Conservation (phyloP, 106 monocot species). For the Acanthochlamys bracteata region DNA sequence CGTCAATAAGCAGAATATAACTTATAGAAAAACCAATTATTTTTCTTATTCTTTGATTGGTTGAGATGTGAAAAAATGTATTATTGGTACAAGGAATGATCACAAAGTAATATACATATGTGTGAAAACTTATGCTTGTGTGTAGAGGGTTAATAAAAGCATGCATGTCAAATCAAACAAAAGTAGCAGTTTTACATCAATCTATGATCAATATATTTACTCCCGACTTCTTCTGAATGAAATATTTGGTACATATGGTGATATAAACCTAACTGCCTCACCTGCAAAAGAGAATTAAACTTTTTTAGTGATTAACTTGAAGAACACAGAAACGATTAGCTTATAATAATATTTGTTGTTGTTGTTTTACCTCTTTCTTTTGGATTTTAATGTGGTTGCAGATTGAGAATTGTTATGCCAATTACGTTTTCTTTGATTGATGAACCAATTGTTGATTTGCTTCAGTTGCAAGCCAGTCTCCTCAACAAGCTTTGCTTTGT, state of each 20-base stretch:
- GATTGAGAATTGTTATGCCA: constrained; percentile 90
- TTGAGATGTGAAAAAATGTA: too few species aligned
- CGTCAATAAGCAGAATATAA: too few species aligned
- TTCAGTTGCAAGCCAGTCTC: constrained; percentile 92
- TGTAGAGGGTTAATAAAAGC: not conserved
- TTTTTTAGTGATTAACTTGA: too few species aligned
- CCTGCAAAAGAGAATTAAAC: not conserved
- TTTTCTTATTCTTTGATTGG: too few species aligned
- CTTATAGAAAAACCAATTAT: too few species aligned
- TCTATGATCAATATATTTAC: not conserved
- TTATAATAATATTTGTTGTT: too few species aligned
- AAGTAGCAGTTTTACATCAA: not conserved
- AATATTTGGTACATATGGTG: too few species aligned
- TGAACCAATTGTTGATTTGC: constrained; percentile 98
- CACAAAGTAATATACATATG: too few species aligned
- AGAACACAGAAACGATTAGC: too few species aligned
- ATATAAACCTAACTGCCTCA: not conserved
- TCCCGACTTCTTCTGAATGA: not conserved
- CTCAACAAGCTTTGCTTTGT: constrained; percentile 91
- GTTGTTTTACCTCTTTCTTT: constrained; percentile 52
- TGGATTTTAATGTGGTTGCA: constrained; percentile 67
- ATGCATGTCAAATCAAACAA: not conserved
- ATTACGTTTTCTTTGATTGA: constrained; percentile 89
- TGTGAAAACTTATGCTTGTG: not conserved
- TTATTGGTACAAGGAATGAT: too few species aligned